Evolutionary conservation across 2,329 filamentous ascomycete species (phyloP).

Genomic region (Chalaropsis ovoidea): DNA sequence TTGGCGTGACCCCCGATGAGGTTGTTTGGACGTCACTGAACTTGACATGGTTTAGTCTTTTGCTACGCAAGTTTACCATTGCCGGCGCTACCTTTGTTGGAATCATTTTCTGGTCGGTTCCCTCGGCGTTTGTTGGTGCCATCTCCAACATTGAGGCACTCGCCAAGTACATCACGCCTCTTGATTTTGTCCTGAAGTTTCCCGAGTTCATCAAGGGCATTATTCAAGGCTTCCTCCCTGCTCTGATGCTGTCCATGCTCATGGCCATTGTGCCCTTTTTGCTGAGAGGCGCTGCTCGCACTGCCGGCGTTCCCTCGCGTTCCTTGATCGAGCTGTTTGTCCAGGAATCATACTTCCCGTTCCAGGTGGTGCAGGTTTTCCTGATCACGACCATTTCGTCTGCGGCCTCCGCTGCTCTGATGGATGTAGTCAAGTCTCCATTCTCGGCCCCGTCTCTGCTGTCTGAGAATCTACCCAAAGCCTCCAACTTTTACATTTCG

Average conservation of each 20-base stretch:
- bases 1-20: conserved; percentile 69
- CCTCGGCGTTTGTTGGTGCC: conserved; percentile 67
- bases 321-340: conserved; percentile 65
- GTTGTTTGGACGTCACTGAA: conserved; percentile 75
- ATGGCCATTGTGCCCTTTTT: conserved; percentile 74
- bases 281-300: conserved; percentile 62
- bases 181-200: conserved; percentile 62
- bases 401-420: conserved; percentile 56
- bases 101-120: conserved; percentile 76
- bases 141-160: conserved; percentile 76
- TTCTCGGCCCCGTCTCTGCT: conserved; percentile 39
- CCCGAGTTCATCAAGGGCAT: conserved; percentile 62
- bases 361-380: conserved; percentile 77
- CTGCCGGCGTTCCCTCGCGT: conserved; percentile 59
- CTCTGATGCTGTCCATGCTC: conserved; percentile 65
- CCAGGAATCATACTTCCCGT: conserved; percentile 70
- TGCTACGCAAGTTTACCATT: conserved; percentile 56
- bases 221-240: conserved; percentile 72
- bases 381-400: conserved; percentile 69
- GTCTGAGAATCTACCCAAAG: conserved; percentile 58
- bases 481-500: conserved; percentile 79
- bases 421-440: conserved; percentile 43
- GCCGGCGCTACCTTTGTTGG: conserved; percentile 57
- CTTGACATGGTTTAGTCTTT: conserved; percentile 60
- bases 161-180: conserved; percentile 52